phyloP scores from a whole-genome alignment of 2,329 filamentous ascomycete species.

The Ascochyta rabiei region DNA sequence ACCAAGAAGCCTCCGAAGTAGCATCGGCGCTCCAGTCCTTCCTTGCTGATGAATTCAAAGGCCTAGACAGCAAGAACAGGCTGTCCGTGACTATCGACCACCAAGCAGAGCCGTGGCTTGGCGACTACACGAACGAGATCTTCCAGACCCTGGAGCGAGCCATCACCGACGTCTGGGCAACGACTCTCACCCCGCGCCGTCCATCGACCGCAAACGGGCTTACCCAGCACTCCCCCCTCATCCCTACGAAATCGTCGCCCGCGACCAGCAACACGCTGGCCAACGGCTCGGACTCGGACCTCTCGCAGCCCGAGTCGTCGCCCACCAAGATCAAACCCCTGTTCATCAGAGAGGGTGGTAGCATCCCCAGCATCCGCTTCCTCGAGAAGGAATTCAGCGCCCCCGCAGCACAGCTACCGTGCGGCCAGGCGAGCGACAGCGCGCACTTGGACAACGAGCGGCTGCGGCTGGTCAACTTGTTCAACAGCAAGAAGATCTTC shows the following conservation, averaged over 20 bases:
- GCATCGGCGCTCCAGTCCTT: constrained; percentile 70
- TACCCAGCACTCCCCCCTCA: neutral
- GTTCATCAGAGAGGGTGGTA: constrained; percentile 94
- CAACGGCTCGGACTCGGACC: constrained; percentile 38
- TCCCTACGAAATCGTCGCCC: constrained; percentile 41
- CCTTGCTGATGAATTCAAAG: constrained; percentile 72
- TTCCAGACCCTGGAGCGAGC: constrained; percentile 88
- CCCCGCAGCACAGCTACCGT: constrained; percentile 89
- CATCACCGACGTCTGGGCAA: constrained; percentile 83
- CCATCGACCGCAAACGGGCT: neutral
- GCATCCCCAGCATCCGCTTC: constrained; percentile 92
- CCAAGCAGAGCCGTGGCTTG: constrained; percentile 93
- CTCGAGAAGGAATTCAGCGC: constrained; percentile 92
- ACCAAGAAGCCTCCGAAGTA: constrained; percentile 84
- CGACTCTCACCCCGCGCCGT: constrained; percentile 46
- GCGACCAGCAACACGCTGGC: constrained; percentile 60
- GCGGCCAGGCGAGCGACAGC: constrained; percentile 90
- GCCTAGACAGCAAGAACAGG: constrained; percentile 79
- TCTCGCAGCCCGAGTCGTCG: constrained; percentile 6
- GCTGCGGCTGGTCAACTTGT: constrained; percentile 83
- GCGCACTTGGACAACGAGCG: constrained; percentile 96
- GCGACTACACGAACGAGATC: constrained; percentile 87
- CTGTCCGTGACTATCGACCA: constrained; percentile 87
- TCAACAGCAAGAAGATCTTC: constrained; percentile 92
- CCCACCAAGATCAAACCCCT: constrained; percentile 66